Percentiles rank a stretch among this genome's conserved stretches.
These are phyloP conservation scores for Dispira simplex DNA, from an alignment of 192 early-diverging fungal species.

Conservation along the genomic window DNA sequence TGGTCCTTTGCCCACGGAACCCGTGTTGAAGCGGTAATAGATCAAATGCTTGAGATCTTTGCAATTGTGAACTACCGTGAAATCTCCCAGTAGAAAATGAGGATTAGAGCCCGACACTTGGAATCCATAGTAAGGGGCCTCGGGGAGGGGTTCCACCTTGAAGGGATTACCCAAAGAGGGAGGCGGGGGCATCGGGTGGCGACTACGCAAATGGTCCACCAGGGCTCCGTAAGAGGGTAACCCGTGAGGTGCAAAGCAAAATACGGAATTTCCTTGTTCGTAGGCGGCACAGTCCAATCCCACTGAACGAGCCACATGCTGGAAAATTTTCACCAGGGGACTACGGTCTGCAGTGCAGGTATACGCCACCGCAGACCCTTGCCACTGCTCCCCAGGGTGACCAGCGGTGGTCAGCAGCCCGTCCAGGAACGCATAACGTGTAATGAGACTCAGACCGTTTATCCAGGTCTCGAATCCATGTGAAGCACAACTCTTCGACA, in stretches of 20 bases:
- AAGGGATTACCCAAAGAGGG: not conserved
- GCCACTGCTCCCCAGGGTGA: too few species aligned
- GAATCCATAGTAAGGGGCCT: slow-evolving; percentile 14
- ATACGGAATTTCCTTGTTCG: too few species aligned
- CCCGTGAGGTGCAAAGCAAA: too few species aligned
- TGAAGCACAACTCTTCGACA: too few species aligned
- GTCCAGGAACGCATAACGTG: too few species aligned
- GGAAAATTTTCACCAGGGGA: not conserved
- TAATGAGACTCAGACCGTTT: too few species aligned
- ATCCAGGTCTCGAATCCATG: too few species aligned
- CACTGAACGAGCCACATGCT: not conserved
- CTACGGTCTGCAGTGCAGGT: not conserved
- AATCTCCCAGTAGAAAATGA: slow-evolving; percentile 8
- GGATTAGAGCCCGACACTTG: slow-evolving; percentile 10
- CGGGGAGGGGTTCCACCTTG: not conserved
- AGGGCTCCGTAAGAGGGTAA: too few species aligned
- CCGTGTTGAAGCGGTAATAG: slow-evolving; percentile 88
- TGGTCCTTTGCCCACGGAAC: slow-evolving; percentile 94
- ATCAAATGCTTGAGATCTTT: slow-evolving; percentile 93
- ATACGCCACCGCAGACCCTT: not conserved
- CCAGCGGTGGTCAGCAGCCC: too few species aligned
- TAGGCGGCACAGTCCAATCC: not conserved
- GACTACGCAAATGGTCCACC: too few species aligned
- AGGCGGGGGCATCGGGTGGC: too few species aligned
- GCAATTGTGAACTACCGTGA: slow-evolving; percentile 22